Base-by-base conservation (phyloP, 306 rosid species). In the Prinsepia uniflora region DNA sequence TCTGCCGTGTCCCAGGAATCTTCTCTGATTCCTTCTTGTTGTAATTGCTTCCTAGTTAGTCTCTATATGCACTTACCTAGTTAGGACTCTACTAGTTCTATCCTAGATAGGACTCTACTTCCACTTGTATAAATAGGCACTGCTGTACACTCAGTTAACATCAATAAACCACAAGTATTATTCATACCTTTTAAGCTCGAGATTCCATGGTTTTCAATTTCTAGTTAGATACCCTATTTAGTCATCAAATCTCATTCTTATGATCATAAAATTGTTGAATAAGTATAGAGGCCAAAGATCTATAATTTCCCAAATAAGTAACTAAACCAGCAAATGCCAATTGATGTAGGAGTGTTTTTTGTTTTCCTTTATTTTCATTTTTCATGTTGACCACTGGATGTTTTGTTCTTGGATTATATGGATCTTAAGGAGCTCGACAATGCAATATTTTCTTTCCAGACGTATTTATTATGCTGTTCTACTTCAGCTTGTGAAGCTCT, bases 401-500 rank as follows among this genome's bases (percentile, higher is more conserved):
- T 40, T 18, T 44, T 39, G 9, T 55, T n/a, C 42, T 67, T 42
- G 9, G 39, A 43, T 20, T 46, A 10, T 42, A 44, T 44, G 36
- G 61, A n/a, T 11, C 59, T 41, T 13, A 40, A 7, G 5, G 20
- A 6, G 14, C 49, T 13, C 1, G 41, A n/a, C 17, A 48, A 48
- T 49, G 24, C 11, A 36, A 44, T 19, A 17, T 68, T 15, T 61
- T 10, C 45, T 65, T 73, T 61, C 48, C 19, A 45, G 58, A 18
- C 71, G 18, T 72, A 70, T 41, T 10, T 40, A 63, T 20, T 39
- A 50, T 18, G 36, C 34, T 75, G 7, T 45, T 75, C 70, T 72
- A 36, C 65, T 63, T 63, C 30, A 46, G 69, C 20, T 62, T 65
- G 74, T 56, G 10, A 70, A 65, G 30, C 39, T 50, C 59, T 63